phyloP scores from a whole-genome alignment of 805 yeast genomes.

The Cephaloascus fragrans region DNA sequence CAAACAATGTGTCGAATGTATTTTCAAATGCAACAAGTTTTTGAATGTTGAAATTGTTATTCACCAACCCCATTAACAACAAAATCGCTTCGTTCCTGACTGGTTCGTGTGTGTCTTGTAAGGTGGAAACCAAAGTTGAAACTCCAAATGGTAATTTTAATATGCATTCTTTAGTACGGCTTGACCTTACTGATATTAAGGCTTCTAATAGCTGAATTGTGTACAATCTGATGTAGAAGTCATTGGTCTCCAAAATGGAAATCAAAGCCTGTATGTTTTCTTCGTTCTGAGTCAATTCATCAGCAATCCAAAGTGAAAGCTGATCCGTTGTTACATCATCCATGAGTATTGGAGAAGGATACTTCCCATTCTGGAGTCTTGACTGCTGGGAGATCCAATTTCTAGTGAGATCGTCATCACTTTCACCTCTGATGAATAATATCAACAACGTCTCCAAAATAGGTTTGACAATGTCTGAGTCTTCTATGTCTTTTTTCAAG shows the following conservation, averaged over 20 bases:
- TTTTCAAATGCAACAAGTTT: constrained; percentile 92
- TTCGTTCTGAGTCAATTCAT: constrained; percentile 65
- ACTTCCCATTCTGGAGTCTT: constrained; percentile 64
- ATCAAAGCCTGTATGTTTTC: not conserved
- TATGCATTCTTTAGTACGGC: constrained; percentile 63
- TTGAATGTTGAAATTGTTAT: constrained; percentile 78
- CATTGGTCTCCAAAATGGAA: constrained; percentile 17
- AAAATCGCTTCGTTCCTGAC: constrained; percentile 82
- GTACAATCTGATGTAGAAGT: constrained; percentile 74
- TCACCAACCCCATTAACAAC: constrained; percentile 73
- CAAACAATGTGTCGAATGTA: constrained; percentile 73
- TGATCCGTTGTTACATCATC: constrained; percentile 59
- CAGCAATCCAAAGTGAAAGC: constrained; percentile 91
- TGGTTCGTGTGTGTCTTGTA: constrained; percentile 53
- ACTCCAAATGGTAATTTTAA: constrained; percentile 70
- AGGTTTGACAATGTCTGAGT: constrained; percentile 65
- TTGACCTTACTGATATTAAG: constrained; percentile 65
- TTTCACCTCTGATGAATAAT: constrained; percentile 62
- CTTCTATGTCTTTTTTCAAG: constrained; percentile 55
- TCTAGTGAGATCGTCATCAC: constrained; percentile 53
- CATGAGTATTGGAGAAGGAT: constrained; percentile 61
- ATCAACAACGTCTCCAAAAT: constrained; percentile 79
- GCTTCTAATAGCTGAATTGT: constrained; percentile 82
- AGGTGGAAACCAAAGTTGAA: constrained; percentile 54
- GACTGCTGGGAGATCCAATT: constrained; percentile 71